Conservation (phyloP, 176 grass and related monocot genomes). For the Avena insularis region DNA sequence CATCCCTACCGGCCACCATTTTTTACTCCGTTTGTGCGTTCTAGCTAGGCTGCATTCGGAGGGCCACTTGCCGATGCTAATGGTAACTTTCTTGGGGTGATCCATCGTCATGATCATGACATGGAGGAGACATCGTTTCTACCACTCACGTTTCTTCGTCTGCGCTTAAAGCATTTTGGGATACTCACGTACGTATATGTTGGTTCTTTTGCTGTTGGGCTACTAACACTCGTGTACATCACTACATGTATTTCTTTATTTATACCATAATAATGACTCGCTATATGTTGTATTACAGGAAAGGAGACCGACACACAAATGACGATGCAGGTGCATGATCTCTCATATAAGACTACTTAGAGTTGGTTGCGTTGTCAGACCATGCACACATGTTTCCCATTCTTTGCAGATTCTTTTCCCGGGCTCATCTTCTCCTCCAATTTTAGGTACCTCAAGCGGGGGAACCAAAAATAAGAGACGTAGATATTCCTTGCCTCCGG, state of each 20-base stretch:
- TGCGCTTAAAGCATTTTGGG: not conserved
- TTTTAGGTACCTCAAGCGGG: not conserved
- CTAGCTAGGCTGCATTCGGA: not conserved
- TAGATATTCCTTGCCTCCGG: not conserved
- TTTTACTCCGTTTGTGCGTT: not conserved
- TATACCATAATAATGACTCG: not conserved
- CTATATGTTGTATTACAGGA: not conserved
- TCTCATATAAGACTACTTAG: not conserved
- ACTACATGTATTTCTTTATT: not conserved
- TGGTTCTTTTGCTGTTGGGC: not conserved
- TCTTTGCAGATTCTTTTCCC: not conserved
- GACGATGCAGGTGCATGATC: not conserved
- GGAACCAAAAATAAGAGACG: not conserved
- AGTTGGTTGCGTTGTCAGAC: not conserved
- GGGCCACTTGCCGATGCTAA: conserved; percentile 5
- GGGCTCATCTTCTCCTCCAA: not conserved
- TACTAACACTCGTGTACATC: not conserved
- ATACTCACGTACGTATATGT: not conserved
- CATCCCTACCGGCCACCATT: no score
- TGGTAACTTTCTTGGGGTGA: conserved; percentile 1
- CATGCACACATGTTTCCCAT: not conserved
- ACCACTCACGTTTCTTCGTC: not conserved
- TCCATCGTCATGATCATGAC: not conserved
- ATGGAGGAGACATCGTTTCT: not conserved
- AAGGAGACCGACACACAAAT: not conserved